These are phyloP conservation scores for Solidago caesia DNA, from an alignment of 129 eudicot species.

Conservation along the genomic window DNA sequence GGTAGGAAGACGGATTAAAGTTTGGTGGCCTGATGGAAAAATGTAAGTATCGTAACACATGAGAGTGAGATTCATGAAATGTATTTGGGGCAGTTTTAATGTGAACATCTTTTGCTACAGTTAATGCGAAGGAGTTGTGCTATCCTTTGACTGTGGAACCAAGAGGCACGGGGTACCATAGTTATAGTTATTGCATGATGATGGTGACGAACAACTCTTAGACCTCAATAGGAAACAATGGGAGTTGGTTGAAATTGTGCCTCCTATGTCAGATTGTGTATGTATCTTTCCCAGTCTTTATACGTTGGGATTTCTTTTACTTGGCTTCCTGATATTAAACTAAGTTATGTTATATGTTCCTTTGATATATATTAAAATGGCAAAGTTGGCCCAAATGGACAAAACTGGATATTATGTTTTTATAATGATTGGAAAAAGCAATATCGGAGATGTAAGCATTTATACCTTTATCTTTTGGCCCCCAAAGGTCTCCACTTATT, in stretches of 20 bases:
- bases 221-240: not conserved
- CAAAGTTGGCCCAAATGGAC: too few species aligned
- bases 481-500: too few species aligned
- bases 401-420: too few species aligned
- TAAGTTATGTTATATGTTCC: too few species aligned
- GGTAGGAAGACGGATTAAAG: slow-evolving; percentile 53
- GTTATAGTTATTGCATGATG: not conserved
- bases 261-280: not conserved
- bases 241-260: not conserved
- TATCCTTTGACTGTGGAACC: not conserved
- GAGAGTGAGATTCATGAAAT: not conserved
- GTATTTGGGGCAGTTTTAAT: not conserved
- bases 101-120: not conserved
- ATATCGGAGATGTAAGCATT: too few species aligned
- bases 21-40: slow-evolving; percentile 39
- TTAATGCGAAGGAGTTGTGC: not conserved
- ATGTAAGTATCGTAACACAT: not conserved
- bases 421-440: too few species aligned
- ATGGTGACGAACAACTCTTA: not conserved
- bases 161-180: not conserved
- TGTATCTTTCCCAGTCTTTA: not conserved
- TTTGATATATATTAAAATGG: too few species aligned
- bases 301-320: not conserved
- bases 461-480: too few species aligned
- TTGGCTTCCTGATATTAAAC: too few species aligned